Base-by-base conservation (phyloP, 495 filamentous ascomycete genomes). In the Sabuloglossum arenarium region DNA sequence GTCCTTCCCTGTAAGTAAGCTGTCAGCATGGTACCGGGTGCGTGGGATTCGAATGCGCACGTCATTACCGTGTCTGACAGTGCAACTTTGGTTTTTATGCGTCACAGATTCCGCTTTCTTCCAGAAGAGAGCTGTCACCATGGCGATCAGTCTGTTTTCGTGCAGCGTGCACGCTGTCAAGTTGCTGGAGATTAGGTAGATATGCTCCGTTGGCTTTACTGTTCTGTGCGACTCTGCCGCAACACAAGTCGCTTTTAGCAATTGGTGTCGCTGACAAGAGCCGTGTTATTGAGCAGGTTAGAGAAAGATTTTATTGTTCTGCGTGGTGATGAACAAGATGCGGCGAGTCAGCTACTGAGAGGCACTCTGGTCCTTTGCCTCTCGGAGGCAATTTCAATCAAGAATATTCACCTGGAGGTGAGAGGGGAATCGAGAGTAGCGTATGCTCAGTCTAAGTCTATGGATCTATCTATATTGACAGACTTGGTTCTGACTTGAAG, bases 301-400 rank as follows among this genome's bases (percentile, higher is more conserved):
- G 84, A 89, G 23, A 78, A 85, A 58, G 81, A 86, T 58, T 81
- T 88, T 42, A 75, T 90, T 55, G 78, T 91, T 12, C 80, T 94
- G 42, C 82, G 85, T 23, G 87, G 87, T 43, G 73, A 67, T 58
- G 79, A 84, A 53, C 72, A 82, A 59, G 87, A 93, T 64, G 81
- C 86, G 31, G 75, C 82, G 32, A 86, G 82, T 56, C 81, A 85
- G 31, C 69, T 83, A 25, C 65, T 93, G 56, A 84, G 79, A 60
- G 87, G 87, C 4, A 79, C 75, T 12, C 69, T 94, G 14, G 78
- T 89, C 14, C 74, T 93, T 25, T 90, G 85, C 63, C 67, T 91
- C 23, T 77, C 77, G 8, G 75, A 84, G 55, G 71, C 79, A 0
- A 67, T 88, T 28, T 79, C 78, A 14, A 74, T 88, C 54, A 84